Conservation (phyloP, 176 grass and related monocot genomes). For the Microstegium vimineum region DNA sequence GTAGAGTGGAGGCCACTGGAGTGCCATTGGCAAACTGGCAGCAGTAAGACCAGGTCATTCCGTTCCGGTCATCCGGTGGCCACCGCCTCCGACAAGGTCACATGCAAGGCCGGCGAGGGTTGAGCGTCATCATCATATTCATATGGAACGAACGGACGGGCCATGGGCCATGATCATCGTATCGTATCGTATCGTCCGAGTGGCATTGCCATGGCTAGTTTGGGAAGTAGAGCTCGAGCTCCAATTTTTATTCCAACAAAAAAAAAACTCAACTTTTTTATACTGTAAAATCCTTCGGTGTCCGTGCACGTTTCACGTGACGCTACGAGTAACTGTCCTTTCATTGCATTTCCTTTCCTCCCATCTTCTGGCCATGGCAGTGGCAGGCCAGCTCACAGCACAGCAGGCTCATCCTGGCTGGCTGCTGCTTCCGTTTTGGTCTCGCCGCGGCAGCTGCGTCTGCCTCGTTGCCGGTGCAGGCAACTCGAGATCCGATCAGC, state of each 20-base stretch:
- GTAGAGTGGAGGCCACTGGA: background rate
- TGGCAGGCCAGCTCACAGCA: background rate
- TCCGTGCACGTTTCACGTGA: constrained; percentile 27
- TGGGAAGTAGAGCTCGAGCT: background rate
- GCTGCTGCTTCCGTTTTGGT: background rate
- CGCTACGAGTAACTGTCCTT: background rate
- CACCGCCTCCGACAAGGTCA: background rate
- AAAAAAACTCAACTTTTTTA: background rate
- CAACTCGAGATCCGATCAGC: constrained; percentile 9
- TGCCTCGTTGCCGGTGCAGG: background rate
- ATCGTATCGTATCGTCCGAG: background rate
- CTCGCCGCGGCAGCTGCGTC: background rate
- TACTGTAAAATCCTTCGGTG: background rate
- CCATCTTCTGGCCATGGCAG: background rate
- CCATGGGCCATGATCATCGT: background rate
- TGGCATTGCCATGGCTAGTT: background rate
- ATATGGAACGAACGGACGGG: background rate
- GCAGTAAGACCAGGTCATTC: background rate
- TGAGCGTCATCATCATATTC: too few species aligned
- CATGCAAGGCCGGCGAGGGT: background rate
- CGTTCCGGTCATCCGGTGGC: background rate
- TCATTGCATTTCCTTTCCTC: background rate
- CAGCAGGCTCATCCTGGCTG: background rate
- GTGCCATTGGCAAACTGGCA: background rate
- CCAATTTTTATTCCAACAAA: background rate